A percentile compares a stretch with the other conserved stretches of the same genome.
Evolutionary conservation across 2,329 filamentous ascomycete genomes (phyloP).

Genomic region (Aspergillus luchuensis): DNA sequence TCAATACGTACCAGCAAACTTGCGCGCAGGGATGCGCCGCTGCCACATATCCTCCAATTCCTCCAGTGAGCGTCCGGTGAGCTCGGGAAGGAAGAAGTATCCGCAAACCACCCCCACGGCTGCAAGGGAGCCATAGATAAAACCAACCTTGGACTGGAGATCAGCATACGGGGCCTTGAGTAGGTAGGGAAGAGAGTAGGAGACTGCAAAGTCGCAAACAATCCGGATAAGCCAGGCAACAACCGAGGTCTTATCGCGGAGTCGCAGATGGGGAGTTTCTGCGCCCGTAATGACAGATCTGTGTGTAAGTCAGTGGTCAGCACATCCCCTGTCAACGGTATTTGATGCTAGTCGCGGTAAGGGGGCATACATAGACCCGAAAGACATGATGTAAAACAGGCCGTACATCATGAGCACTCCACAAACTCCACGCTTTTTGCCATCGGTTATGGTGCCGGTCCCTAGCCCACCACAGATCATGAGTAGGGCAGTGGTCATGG

Average conservation of each 20-base stretch:
- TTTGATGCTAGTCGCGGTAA: neutral
- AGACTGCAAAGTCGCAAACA: constrained; percentile 1
- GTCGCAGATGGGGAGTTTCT: constrained; percentile 4
- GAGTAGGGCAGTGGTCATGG: neutral
- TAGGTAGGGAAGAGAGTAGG: constrained; percentile 10
- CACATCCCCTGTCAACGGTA: too few relatives aligned
- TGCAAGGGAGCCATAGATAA: constrained; percentile 9
- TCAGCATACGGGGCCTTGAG: constrained; percentile 4
- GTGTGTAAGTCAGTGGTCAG: neutral
- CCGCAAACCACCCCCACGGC: constrained; percentile 1
- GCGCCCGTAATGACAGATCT: neutral
- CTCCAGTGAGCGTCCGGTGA: constrained; percentile 8
- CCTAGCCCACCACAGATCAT: neutral
- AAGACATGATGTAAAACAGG: constrained; percentile 6
- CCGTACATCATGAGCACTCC: constrained; percentile 5
- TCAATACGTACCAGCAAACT: neutral
- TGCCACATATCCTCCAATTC: constrained; percentile 11
- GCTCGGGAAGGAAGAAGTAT: constrained; percentile 10
- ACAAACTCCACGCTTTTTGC: constrained; percentile 6
- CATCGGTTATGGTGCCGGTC: neutral
- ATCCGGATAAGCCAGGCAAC: constrained; percentile 4
- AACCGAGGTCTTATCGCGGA: constrained; percentile 10
- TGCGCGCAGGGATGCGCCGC: neutral
- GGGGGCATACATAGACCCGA: neutral
- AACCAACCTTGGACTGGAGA: constrained; percentile 6